These are phyloP conservation scores for Chalciporus piperatoides DNA, from an alignment of 1,284 basidiomycete species.

Conservation along the genomic window DNA sequence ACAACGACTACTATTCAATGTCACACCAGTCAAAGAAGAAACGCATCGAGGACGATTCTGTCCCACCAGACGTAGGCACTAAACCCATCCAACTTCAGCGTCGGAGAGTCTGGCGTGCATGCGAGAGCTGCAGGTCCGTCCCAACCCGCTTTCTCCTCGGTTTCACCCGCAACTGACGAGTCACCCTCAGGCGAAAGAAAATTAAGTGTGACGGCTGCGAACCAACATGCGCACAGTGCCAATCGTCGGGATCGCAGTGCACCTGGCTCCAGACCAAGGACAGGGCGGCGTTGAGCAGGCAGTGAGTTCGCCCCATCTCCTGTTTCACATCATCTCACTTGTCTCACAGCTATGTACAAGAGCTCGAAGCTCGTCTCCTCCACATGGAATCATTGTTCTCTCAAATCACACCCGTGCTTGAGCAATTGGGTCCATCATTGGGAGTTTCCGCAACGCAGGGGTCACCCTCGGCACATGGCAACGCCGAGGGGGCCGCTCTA, in stretches of 20 bases:
- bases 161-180: conserved; percentile 15
- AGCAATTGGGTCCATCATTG: conserved; percentile 56
- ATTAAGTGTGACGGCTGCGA: conserved; percentile 85
- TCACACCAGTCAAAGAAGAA: conserved; percentile 66
- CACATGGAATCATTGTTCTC: conserved; percentile 80
- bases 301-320: conserved; percentile 48
- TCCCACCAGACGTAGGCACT: conserved; percentile 49
- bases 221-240: conserved; percentile 79
- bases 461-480: conserved; percentile 30
- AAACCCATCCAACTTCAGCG: conserved; percentile 74
- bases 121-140: conserved; percentile 77
- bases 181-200: conserved; percentile 68
- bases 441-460: conserved; percentile 37
- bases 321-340: conserved; percentile 19
- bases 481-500: conserved; percentile 31
- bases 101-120: conserved; percentile 75
- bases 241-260: conserved; percentile 66
- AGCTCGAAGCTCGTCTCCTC: conserved; percentile 76
- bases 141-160: conserved; percentile 15
- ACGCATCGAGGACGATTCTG: conserved; percentile 55
- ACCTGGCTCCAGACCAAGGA: conserved; percentile 87
- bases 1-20: conserved; percentile 48
- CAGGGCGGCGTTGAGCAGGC: conserved; percentile 77
- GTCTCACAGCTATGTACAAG: conserved; percentile 72
- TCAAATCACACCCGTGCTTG: conserved; percentile 72